These are phyloP conservation scores for Tillandsia leiboldiana DNA, from an alignment of 176 grass and related monocot genomes.

Conservation along the genomic window DNA sequence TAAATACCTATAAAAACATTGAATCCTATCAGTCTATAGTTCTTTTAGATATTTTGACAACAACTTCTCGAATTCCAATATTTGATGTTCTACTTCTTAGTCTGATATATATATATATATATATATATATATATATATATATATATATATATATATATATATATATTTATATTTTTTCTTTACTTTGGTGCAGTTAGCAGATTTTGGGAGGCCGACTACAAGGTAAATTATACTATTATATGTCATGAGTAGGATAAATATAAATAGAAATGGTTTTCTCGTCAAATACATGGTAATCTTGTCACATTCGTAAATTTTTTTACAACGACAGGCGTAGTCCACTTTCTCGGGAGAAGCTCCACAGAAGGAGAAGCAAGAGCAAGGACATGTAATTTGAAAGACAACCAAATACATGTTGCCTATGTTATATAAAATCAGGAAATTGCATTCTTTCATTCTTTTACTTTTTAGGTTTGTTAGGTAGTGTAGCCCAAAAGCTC, in stretches of 20 bases:
- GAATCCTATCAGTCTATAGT: not conserved
- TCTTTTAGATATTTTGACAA: not conserved
- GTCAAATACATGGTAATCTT: not conserved
- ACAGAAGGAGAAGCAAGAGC: not conserved
- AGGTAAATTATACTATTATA: not conserved
- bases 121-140: too few species aligned
- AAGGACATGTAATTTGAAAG: not conserved
- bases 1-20: not conserved
- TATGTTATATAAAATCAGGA: not conserved
- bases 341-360: not conserved
- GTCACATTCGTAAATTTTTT: not conserved
- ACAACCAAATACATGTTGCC: not conserved
- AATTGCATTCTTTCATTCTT: conserved; percentile 4
- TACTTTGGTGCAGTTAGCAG: not conserved
- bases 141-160: not conserved
- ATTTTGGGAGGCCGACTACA: not conserved
- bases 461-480: not conserved
- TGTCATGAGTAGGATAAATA: not conserved
- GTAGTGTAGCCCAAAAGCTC: not conserved
- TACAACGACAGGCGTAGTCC: not conserved
- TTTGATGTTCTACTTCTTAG: not conserved
- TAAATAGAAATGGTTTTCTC: not conserved
- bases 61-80: not conserved
- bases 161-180: not conserved
- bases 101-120: not conserved